Evolutionary conservation across 805 yeast species (phyloP).

Genomic region (Teunomyces tritomae): DNA sequence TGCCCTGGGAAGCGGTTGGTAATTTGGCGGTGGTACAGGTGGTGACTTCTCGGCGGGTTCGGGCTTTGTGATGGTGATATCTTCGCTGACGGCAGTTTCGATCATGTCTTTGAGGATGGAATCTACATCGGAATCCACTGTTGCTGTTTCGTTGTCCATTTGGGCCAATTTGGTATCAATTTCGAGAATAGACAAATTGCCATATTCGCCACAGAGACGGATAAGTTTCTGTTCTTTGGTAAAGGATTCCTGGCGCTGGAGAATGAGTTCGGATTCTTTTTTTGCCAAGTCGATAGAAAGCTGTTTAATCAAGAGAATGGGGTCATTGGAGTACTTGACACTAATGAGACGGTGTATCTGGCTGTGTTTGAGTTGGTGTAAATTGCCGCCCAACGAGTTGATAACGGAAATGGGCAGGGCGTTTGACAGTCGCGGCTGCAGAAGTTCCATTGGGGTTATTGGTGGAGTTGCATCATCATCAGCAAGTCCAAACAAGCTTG

Average conservation of each 20-base stretch:
- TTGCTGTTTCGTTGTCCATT: conserved; percentile 1
- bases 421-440: neutral
- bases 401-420: conserved; percentile 3
- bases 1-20: neutral
- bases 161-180: conserved; percentile 29
- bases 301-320: conserved; percentile 40
- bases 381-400: conserved; percentile 14
- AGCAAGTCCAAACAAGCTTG: conserved; percentile 9
- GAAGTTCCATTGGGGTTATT: neutral
- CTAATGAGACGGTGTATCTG: conserved; percentile 19
- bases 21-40: neutral
- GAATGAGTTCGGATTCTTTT: conserved; percentile 45
- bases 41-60: neutral
- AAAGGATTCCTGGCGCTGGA: conserved; percentile 32
- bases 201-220: conserved; percentile 33
- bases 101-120: conserved; percentile 26
- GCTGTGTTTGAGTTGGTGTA: conserved; percentile 6
- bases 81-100: conserved; percentile 26
- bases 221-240: conserved; percentile 32
- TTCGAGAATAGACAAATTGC: conserved; percentile 33
- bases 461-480: conserved; percentile 2
- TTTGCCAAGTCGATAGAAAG: conserved; percentile 47
- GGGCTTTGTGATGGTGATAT: conserved; percentile 4
- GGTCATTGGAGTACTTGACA: conserved; percentile 25
- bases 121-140: conserved; percentile 10